Percentiles rank a stretch among this genome's conserved stretches.
These are phyloP conservation scores for Plantago major DNA, from an alignment of 257 asterid species.

Conservation along the genomic window DNA sequence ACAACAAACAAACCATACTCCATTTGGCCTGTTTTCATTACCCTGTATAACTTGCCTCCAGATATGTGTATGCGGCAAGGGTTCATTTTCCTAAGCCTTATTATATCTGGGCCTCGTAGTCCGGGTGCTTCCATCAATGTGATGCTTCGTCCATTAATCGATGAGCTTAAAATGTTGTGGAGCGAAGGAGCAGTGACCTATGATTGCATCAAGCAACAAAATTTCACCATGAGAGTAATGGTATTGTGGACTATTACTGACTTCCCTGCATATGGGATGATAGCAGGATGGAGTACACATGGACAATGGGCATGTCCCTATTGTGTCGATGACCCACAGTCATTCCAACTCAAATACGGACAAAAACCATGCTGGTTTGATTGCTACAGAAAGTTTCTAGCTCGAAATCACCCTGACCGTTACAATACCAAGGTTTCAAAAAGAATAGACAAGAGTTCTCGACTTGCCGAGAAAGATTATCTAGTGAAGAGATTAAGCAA, in stretches of 20 bases:
- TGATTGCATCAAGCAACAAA: background rate
- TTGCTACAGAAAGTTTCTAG: background rate
- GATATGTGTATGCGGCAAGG: background rate
- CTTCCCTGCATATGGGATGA: background rate
- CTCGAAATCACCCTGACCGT: background rate
- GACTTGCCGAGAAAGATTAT: background rate
- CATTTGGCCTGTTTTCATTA: background rate
- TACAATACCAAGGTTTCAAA: background rate
- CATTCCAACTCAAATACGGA: background rate
- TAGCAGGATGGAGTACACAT: constrained; percentile 2
- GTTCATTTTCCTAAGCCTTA: background rate
- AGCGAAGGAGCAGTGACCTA: background rate
- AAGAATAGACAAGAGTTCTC: background rate
- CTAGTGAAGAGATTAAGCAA: background rate
- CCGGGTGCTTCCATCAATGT: constrained; percentile 1
- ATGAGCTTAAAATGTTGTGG: constrained; percentile 14
- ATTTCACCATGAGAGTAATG: background rate
- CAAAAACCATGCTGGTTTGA: too few relatives aligned
- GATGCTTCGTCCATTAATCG: background rate
- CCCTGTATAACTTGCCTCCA: background rate
- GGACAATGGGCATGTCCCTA: background rate
- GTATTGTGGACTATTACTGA: constrained; percentile 13
- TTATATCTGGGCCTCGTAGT: background rate
- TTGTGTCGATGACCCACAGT: background rate
- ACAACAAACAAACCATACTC: background rate